A percentile compares a stretch with the other conserved stretches of the same genome.
phyloP scores from a whole-genome alignment of 2,329 filamentous ascomycete species.

The Dactylellina parvicollis region DNA sequence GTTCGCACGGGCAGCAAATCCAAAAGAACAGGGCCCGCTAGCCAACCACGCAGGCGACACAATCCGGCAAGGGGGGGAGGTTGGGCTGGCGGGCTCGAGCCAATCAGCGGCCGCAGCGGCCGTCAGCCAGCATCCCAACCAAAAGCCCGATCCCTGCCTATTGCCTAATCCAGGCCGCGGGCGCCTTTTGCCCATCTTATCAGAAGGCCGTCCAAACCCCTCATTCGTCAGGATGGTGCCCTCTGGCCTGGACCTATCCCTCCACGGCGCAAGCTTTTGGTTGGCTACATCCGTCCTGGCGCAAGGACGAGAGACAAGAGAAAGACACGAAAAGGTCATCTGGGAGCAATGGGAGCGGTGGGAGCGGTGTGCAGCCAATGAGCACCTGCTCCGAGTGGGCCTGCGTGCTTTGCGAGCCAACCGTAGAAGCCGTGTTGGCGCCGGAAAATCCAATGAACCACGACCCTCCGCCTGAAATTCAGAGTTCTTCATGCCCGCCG shows the following conservation, averaged over 20 bases:
- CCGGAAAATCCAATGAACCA: constrained; percentile 44
- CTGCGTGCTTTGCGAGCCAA: constrained; percentile 46
- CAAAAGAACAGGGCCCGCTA: constrained; percentile 15
- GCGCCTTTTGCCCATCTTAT: constrained; percentile 47
- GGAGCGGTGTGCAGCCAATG: constrained; percentile 39
- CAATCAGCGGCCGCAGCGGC: constrained; percentile 21
- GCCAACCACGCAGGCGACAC: constrained; percentile 44
- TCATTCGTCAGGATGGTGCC: constrained; percentile 44
- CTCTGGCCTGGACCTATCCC: constrained; percentile 27
- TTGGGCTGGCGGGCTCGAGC: constrained; percentile 6
- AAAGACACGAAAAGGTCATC: constrained; percentile 47
- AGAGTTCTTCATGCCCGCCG: constrained; percentile 5
- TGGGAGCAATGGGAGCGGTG: constrained; percentile 21
- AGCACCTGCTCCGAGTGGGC: constrained; percentile 17
- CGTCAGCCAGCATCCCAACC: constrained; percentile 10
- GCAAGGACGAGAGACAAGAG: constrained; percentile 33
- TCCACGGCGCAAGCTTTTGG: constrained; percentile 42
- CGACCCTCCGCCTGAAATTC: constrained; percentile 16
- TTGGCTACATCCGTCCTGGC: constrained; percentile 17
- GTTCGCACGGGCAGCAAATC: constrained; percentile 46
- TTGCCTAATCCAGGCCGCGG: constrained; percentile 32
- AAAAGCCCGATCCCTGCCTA: constrained; percentile 26
- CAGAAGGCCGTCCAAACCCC: constrained; percentile 30
- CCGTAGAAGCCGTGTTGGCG: constrained; percentile 50
- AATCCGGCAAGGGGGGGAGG: constrained; percentile 4